These are phyloP conservation scores for Lachnellula subtilissima DNA, from an alignment of 2,329 filamentous ascomycete species.

Conservation along the genomic window DNA sequence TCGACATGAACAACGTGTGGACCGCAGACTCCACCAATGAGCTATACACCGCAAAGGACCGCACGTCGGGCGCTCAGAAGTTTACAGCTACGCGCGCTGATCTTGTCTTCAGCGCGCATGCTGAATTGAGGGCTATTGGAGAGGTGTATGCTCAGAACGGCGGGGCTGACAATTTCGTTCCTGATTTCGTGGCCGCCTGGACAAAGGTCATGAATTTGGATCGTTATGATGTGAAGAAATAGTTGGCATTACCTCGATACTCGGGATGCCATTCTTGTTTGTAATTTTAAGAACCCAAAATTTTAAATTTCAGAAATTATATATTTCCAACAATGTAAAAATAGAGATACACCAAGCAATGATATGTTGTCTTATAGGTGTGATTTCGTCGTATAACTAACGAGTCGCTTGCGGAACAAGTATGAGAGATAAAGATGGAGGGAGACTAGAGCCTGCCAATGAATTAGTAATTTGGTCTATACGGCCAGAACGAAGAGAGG, in stretches of 20 bases:
- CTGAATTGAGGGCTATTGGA: conserved; percentile 52
- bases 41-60: conserved; percentile 49
- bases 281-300: too few relatives aligned
- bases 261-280: background rate
- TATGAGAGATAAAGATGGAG: too few relatives aligned
- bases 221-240: conserved; percentile 44
- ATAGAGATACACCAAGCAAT: too few relatives aligned
- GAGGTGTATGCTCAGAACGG: conserved; percentile 52
- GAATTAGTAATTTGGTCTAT: too few relatives aligned
- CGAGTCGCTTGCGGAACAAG: too few relatives aligned
- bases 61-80: conserved; percentile 50
- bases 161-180: conserved; percentile 47
- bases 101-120: conserved; percentile 53
- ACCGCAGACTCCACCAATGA: conserved; percentile 40
- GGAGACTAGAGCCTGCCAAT: too few relatives aligned
- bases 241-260: background rate
- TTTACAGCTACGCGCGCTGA: conserved; percentile 53
- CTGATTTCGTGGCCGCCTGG: conserved; percentile 55
- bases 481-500: too few relatives aligned
- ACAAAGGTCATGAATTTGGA: conserved; percentile 57
- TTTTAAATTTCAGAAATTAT: too few relatives aligned
- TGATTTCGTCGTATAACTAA: too few relatives aligned
- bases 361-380: too few relatives aligned
- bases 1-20: conserved; percentile 51
- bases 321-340: too few relatives aligned